Percentiles rank a stretch among this genome's conserved stretches.
Evolutionary conservation across 257 asterid species (phyloP).

Genomic region (Rubia yunnanensis): DNA sequence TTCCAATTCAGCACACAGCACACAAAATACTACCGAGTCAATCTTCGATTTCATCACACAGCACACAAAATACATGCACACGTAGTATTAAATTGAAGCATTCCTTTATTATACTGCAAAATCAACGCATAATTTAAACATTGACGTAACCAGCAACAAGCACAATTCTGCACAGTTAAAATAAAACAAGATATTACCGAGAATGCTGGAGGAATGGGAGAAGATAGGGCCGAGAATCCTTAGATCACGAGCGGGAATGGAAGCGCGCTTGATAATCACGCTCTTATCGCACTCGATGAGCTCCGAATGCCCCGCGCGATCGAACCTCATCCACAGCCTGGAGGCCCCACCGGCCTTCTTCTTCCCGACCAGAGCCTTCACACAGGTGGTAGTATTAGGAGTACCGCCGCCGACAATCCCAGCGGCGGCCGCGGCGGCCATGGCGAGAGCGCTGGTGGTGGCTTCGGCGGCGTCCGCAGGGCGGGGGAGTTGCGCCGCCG

Average conservation of each 20-base stretch:
- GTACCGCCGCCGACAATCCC: neutral
- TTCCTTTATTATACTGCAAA: neutral
- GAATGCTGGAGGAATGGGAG: conserved; percentile 89
- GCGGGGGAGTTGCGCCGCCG: conserved; percentile 27
- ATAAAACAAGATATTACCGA: conserved; percentile 33
- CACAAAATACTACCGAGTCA: neutral
- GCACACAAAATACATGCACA: neutral
- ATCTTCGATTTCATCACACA: neutral
- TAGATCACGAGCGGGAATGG: conserved; percentile 84
- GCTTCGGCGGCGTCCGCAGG: conserved; percentile 24
- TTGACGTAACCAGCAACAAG: neutral
- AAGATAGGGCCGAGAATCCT: conserved; percentile 95
- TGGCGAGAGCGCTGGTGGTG: conserved; percentile 8
- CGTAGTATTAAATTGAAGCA: neutral
- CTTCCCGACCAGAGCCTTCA: conserved; percentile 13
- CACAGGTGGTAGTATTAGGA: neutral
- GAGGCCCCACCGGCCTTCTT: conserved; percentile 79
- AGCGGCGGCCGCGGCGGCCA: neutral
- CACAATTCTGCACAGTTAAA: neutral
- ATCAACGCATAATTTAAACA: neutral
- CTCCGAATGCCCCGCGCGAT: conserved; percentile 81
- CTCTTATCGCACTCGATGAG: conserved; percentile 83
- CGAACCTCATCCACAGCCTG: conserved; percentile 93
- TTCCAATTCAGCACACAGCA: neutral
- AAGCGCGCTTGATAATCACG: conserved; percentile 65